Evolutionary conservation across 768 basidiomycete species (phyloP).

Genomic region (Russula sp.): DNA sequence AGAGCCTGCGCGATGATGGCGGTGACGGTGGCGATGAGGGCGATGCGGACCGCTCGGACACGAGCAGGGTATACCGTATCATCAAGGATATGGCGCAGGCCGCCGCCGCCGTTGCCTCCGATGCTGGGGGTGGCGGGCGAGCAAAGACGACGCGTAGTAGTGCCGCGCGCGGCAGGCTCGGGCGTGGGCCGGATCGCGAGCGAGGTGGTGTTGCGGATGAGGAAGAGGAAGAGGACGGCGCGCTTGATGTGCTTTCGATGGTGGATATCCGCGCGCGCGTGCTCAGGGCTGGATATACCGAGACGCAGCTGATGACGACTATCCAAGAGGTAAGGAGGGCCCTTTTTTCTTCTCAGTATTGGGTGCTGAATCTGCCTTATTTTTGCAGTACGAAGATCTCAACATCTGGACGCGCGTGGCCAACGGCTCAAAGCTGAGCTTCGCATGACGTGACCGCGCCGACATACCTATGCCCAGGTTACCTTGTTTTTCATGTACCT

Average conservation of each 20-base stretch:
- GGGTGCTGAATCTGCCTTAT: not conserved
- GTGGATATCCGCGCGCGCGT: conserved; percentile 84
- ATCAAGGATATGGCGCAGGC: conserved; percentile 74
- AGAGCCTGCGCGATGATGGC: conserved; percentile 76
- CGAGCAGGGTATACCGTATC: conserved; percentile 82
- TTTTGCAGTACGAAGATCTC: conserved; percentile 76
- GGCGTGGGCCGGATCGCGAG: conserved; percentile 54
- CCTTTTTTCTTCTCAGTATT: conserved; percentile 8
- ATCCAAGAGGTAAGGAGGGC: conserved; percentile 57
- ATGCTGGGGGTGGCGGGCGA: conserved; percentile 30
- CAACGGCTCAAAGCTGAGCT: conserved; percentile 72
- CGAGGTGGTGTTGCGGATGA: conserved; percentile 64
- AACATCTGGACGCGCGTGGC: conserved; percentile 79
- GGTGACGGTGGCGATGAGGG: conserved; percentile 45
- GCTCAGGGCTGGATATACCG: conserved; percentile 82
- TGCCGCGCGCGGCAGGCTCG: conserved; percentile 43
- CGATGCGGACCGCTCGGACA: conserved; percentile 68
- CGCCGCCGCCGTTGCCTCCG: conserved; percentile 29
- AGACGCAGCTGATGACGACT: conserved; percentile 82
- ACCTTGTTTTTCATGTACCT: conserved; percentile 4
- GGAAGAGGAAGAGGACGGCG: conserved; percentile 41
- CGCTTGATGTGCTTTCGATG: conserved; percentile 62
- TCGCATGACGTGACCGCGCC: conserved; percentile 27
- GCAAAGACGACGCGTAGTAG: conserved; percentile 42
- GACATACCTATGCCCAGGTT: not conserved